Conservation (phyloP, 2,329 filamentous ascomycete species). For the Cercospora citrullina region DNA sequence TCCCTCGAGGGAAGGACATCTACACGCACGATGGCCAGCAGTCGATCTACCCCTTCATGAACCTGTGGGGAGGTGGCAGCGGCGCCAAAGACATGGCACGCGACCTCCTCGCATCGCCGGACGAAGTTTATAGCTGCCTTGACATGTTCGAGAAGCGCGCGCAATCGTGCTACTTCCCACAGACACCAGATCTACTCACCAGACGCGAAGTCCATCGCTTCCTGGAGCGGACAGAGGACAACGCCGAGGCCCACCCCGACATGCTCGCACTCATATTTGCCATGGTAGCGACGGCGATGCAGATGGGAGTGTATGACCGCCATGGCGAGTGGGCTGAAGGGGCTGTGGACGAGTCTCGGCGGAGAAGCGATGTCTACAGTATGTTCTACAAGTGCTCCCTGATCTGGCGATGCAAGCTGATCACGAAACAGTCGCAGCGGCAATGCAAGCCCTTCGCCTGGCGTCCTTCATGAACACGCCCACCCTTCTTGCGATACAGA, state of each 20-base stretch:
- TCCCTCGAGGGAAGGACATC: slow-evolving; percentile 43
- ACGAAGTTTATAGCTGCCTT: slow-evolving; percentile 45
- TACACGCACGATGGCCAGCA: slow-evolving; percentile 41
- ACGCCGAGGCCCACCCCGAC: slow-evolving; percentile 48
- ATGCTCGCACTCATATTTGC: slow-evolving; percentile 53
- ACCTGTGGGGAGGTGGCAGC: slow-evolving; percentile 40
- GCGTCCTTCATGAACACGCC: slow-evolving; percentile 52
- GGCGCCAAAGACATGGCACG: slow-evolving; percentile 29
- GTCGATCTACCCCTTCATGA: slow-evolving; percentile 47
- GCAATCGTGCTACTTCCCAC: slow-evolving; percentile 48
- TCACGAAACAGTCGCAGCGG: slow-evolving; percentile 45
- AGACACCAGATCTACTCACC: slow-evolving; percentile 47
- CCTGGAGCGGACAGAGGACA: slow-evolving; percentile 44
- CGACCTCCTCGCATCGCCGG: slow-evolving; percentile 42
- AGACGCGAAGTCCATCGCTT: slow-evolving; percentile 49
- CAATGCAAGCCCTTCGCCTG: slow-evolving; percentile 53
- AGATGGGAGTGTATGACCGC: slow-evolving; percentile 49
- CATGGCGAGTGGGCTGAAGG: slow-evolving; percentile 44
- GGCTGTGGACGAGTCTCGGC: slow-evolving; percentile 40
- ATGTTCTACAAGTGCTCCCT: slow-evolving; percentile 29
- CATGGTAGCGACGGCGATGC: slow-evolving; percentile 49
- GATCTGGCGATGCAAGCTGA: slow-evolving; percentile 7
- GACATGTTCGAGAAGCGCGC: slow-evolving; percentile 47
- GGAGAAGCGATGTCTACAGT: slow-evolving; percentile 50
- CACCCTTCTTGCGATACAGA: slow-evolving; percentile 48